Conservation (phyloP, 192 early-diverging fungal genomes). For the Spizellomyces sp. region DNA sequence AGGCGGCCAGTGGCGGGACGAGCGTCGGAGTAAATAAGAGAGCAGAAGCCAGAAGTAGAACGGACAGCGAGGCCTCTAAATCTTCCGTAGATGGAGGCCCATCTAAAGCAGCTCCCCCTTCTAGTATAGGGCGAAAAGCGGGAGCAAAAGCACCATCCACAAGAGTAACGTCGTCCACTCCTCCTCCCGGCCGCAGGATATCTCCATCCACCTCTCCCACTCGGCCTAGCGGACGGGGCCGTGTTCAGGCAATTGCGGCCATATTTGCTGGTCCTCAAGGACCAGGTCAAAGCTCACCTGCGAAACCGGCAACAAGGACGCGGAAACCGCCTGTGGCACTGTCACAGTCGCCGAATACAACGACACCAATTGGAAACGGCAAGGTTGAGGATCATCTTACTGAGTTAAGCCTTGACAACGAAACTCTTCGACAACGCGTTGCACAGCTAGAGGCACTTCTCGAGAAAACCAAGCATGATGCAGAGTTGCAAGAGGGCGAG, state of each 20-base stretch:
- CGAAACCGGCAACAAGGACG: not conserved
- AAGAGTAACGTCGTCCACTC: not conserved
- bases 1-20: not conserved
- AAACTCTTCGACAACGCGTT: not conserved
- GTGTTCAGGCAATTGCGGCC: conserved; percentile 27
- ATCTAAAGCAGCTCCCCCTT: not conserved
- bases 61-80: conserved; percentile 1
- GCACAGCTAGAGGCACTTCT: not conserved
- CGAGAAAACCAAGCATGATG: not conserved
- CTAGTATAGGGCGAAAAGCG: not conserved
- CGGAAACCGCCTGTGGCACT: not conserved
- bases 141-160: not conserved
- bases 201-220: conserved; percentile 1
- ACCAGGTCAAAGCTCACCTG: not conserved
- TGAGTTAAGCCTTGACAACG: not conserved
- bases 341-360: not conserved
- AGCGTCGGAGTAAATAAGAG: not conserved
- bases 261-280: conserved; percentile 13
- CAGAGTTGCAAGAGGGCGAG: not conserved
- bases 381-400: not conserved
- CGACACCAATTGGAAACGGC: not conserved
- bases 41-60: not conserved
- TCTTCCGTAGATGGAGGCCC: not conserved
- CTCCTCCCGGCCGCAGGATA: not conserved
- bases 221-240: conserved; percentile 3